Percentiles rank a stretch among this genome's conserved stretches.
phyloP scores from a whole-genome alignment of 2,329 filamentous ascomycete genomes.

The Tolypocladium guangdongense region DNA sequence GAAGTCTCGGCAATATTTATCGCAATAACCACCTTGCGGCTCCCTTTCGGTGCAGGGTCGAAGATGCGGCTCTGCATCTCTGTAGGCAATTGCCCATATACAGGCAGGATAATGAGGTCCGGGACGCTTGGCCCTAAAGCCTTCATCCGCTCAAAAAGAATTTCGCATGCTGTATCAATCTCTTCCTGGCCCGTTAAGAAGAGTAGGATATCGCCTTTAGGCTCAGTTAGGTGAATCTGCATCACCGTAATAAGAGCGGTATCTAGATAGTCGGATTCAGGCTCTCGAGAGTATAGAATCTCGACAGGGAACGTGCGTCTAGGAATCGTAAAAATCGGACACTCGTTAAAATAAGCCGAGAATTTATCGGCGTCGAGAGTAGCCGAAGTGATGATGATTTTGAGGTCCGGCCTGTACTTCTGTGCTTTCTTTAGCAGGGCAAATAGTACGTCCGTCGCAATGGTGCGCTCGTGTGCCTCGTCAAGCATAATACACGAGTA shows the following conservation, averaged over 20 bases:
- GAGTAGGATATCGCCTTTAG: slow-evolving; percentile 84
- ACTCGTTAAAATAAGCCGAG: slow-evolving; percentile 89
- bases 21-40: slow-evolving; percentile 89
- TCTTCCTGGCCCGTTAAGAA: slow-evolving; percentile 97
- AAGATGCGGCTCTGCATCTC: slow-evolving; percentile 95
- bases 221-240: slow-evolving; percentile 94
- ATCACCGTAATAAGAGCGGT: slow-evolving; percentile 92
- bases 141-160: slow-evolving; percentile 92
- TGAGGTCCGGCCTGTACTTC: slow-evolving; percentile 74
- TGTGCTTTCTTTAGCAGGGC: slow-evolving; percentile 88
- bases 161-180: slow-evolving; percentile 90
- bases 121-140: slow-evolving; percentile 82
- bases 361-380: slow-evolving; percentile 97
- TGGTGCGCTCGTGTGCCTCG: slow-evolving; percentile 94
- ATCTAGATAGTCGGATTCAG: slow-evolving; percentile 91
- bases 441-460: slow-evolving; percentile 91
- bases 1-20: slow-evolving; percentile 98
- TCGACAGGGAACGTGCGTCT: slow-evolving; percentile 93
- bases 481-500: slow-evolving; percentile 98
- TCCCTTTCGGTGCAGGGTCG: slow-evolving; percentile 77
- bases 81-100: slow-evolving; percentile 88
- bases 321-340: slow-evolving; percentile 93
- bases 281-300: slow-evolving; percentile 88
- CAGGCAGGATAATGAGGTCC: slow-evolving; percentile 82
- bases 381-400: slow-evolving; percentile 92